Evolutionary conservation across 2,329 filamentous ascomycete species (phyloP), one percentile per base, ranked within the genome.

Genomic region (Penicillium expansum): DNA sequence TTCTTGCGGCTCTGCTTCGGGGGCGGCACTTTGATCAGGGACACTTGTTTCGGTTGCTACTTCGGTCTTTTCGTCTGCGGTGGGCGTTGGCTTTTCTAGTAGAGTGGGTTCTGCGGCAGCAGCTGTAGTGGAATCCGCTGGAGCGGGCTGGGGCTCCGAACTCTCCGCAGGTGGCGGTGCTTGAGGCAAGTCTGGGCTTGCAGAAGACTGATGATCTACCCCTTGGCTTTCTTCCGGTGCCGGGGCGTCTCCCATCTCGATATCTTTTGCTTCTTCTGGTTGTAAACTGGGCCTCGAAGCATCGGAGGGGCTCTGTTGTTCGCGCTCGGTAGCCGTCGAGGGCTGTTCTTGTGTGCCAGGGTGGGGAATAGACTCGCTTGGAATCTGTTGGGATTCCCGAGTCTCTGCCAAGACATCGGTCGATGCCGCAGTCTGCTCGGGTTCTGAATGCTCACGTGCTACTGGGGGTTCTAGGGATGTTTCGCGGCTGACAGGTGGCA

Each of bases 171-270:
- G n/a, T 29, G 41, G 13, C 37, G 45, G 18, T 20, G 37, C 24
- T 22, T 48, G 35, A 13, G 51, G 32, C 9, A 52, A 30, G 16
- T 55, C 51, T 42, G 33, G 18, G 45, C 49, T 29, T 22, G 55
- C 43, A 13, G 39, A 33, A 32, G 44, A 38, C 10, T 52, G 22
- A n/a, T n/a, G 2, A 22, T 49, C 37, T 42, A 16, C 22, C 37
- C 6, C 22, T 41, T 24, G n/a, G 32, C 51, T 38, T 30, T 57
- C 52, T 42, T 48, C 53, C 14, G 35, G 20, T 13, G 30, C 30
- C 2, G 49, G 30, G 6, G 51, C 48, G 10, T 58, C 58, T 22
- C 20, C 44, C 51, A 60, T 55, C 22, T 58, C 52, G 6, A 54
- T 6, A 39, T 61, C 57, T 41, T 61, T 58, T 27, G 48, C n/a